A percentile compares a stretch with the other conserved stretches of the same genome.
phyloP scores from a whole-genome alignment of 768 basidiomycete genomes.

The Baorangia bicolor region DNA sequence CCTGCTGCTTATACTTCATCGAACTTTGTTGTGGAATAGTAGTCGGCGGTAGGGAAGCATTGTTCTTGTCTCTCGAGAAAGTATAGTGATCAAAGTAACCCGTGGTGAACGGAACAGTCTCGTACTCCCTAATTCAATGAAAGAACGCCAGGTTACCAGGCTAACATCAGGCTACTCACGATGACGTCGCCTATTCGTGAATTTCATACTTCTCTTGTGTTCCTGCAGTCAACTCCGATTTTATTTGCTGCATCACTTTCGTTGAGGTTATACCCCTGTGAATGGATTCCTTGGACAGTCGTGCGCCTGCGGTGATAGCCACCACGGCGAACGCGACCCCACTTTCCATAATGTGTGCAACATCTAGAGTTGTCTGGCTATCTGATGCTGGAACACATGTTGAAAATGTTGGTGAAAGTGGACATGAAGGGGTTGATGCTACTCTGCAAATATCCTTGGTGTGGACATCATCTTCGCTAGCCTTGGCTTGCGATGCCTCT shows the following conservation, averaged over 20 bases:
- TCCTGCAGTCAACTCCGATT: neutral
- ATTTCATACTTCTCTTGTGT: neutral
- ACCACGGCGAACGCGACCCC: neutral
- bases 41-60: neutral
- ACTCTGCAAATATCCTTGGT: neutral
- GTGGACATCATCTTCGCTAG: neutral
- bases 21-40: neutral
- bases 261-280: neutral
- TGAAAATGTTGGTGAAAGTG: neutral
- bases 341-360: neutral
- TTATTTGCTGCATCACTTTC: neutral
- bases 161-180: constrained; percentile 1
- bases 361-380: neutral
- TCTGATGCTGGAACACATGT: neutral
- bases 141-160: neutral
- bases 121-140: neutral
- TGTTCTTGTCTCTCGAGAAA: neutral
- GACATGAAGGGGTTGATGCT: neutral
- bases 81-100: neutral
- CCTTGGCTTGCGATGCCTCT: neutral
- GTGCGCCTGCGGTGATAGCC: neutral
- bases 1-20: neutral
- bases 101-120: neutral
- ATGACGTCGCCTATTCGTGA: neutral
- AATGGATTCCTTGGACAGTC: neutral